Base-by-base conservation (phyloP, 2,329 filamentous ascomycete species). In the Colletotrichum eleusines region DNA sequence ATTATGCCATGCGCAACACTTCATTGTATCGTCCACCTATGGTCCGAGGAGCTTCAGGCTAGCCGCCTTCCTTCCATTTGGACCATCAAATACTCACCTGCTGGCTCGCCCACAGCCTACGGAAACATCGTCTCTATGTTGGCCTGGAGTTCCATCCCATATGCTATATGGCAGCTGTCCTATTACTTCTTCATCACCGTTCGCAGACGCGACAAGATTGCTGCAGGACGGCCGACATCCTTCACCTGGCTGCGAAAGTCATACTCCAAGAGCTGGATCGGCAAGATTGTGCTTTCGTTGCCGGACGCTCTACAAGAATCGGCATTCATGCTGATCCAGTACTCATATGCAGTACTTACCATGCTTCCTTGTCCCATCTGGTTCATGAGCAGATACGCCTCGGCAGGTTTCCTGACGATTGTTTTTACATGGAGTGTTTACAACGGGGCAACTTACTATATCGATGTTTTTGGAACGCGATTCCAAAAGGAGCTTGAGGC, bases 111-210 rank as follows among this genome's bases (percentile, higher is more conserved):
- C 1, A 91, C 92, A 50, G 93, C 95, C 73, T 97, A 97, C 79
- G 90, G 89, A 14, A 89, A 88, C 68, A 87, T 97, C 18, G 73
- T 87, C 2, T 92, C 92, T 48, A 99, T 99, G 96, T 90, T 98
- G 68, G 83, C 94, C 57, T 99, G 95, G 95, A 96, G 95, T 48
- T 95, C 94, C 0, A 87, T 97, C 1, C 96, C 96, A 1, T 99
- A 99, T 78, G 90, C 93, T 2, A 77, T 97, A 77, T 99, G 96
- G 96, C 96, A 99, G 81, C 84, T 98, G 2, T 85, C 86, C 59
- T 99, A 99, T 82, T 97, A 98, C 83, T 92, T 97, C 79, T 89
- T 98, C 75, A 99, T 99, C 81, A 97, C 94, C 1, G 93, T 98
- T 46, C 93, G 96, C 53, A 92, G 95, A n/a, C 90, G 93, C 65